A percentile compares a stretch with the other conserved stretches of the same genome.
Evolutionary conservation across 805 yeast species (phyloP).

Genomic region (Ogataea philodendri): DNA sequence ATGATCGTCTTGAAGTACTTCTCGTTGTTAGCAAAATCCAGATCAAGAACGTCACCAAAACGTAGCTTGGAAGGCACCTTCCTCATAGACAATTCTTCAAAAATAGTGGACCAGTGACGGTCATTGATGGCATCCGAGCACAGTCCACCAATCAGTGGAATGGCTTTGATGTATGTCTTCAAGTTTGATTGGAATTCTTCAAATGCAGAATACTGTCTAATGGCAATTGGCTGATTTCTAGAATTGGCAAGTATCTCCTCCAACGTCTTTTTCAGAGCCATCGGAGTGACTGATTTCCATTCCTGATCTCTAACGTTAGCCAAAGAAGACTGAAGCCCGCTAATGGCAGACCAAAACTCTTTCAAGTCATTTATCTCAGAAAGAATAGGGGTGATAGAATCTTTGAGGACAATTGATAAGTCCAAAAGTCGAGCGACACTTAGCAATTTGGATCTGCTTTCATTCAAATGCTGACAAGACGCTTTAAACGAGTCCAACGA

Average conservation of each 20-base stretch:
- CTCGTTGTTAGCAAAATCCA: constrained; percentile 49
- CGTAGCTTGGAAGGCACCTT: constrained; percentile 33
- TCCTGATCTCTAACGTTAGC: constrained; percentile 38
- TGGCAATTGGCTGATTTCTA: constrained; percentile 52
- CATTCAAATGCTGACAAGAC: constrained; percentile 12
- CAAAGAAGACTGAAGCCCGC: constrained; percentile 47
- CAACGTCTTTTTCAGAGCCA: constrained; percentile 44
- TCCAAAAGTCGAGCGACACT: too few relatives aligned
- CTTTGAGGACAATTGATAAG: constrained; percentile 31
- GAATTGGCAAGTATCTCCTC: constrained; percentile 49
- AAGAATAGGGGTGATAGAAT: constrained; percentile 32
- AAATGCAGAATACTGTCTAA: constrained; percentile 69
- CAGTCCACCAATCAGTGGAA: constrained; percentile 43
- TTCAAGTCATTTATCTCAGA: constrained; percentile 57
- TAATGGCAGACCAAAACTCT: constrained; percentile 63
- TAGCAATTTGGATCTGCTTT: constrained; percentile 17
- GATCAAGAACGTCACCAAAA: constrained; percentile 60
- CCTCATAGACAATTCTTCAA: constrained; percentile 28
- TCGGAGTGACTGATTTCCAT: constrained; percentile 52
- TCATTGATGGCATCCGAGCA: constrained; percentile 55
- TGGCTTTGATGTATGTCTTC: constrained; percentile 39
- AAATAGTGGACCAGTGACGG: constrained; percentile 65
- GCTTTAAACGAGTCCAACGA: constrained; percentile 32
- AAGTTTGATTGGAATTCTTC: constrained; percentile 51
- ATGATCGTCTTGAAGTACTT: constrained; percentile 46